Percentiles rank a stretch among this genome's conserved stretches.
These are phyloP conservation scores for Zasmidium cellare DNA, from an alignment of 2,329 filamentous ascomycete genomes.

Conservation along the genomic window DNA sequence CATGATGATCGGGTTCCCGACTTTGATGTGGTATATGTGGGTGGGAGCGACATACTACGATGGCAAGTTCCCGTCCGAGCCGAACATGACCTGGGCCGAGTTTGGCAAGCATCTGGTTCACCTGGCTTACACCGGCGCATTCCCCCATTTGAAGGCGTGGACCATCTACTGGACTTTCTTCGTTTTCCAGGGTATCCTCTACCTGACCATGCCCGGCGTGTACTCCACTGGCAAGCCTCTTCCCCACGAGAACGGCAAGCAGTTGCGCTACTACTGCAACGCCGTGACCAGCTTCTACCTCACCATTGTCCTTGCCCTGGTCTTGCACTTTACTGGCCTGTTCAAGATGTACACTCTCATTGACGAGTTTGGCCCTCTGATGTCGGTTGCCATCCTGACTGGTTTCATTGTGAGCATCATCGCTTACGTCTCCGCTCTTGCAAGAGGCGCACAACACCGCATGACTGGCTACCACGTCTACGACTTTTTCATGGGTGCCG, in stretches of 20 bases:
- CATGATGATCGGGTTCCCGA: conserved; percentile 93
- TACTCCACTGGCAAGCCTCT: conserved; percentile 87
- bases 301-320: conserved; percentile 70
- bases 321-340: conserved; percentile 75
- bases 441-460: conserved; percentile 79
- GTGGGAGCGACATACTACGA: conserved; percentile 90
- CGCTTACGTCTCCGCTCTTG: conserved; percentile 82
- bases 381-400: conserved; percentile 89
- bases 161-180: conserved; percentile 93
- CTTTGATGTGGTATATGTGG: conserved; percentile 99
- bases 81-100: conserved; percentile 56
- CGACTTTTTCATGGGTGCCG: conserved; percentile 89
- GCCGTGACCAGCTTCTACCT: conserved; percentile 84
- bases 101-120: conserved; percentile 71
- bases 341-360: conserved; percentile 91
- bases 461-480: conserved; percentile 84
- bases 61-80: conserved; percentile 69
- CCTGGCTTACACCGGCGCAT: conserved; percentile 80
- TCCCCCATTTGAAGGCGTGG: conserved; percentile 81
- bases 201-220: conserved; percentile 83
- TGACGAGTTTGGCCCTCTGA: conserved; percentile 90
- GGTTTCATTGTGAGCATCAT: conserved; percentile 80
- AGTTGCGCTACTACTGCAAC: conserved; percentile 93
- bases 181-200: conserved; percentile 78
- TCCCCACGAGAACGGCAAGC: conserved; percentile 76